A percentile compares a stretch with the other conserved stretches of the same genome.
Evolutionary conservation across 2,329 filamentous ascomycete genomes (phyloP).

Genomic region (Tolypocladium ophioglossoides): DNA sequence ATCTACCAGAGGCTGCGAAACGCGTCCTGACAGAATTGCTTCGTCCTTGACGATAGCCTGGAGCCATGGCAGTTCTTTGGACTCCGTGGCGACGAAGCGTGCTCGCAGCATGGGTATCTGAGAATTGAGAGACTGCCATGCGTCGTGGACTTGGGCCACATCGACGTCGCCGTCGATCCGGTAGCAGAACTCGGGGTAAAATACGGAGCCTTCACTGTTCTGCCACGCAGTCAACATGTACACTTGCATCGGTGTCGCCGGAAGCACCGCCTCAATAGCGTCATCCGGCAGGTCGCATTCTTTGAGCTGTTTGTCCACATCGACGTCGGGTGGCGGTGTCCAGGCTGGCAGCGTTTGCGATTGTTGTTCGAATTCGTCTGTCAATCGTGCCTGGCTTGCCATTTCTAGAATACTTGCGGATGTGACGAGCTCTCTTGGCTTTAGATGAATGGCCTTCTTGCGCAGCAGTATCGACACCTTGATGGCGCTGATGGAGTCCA

Average conservation of each 20-base stretch:
- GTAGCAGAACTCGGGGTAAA: slow-evolving; percentile 66
- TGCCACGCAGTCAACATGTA: slow-evolving; percentile 77
- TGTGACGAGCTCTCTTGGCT: slow-evolving; percentile 61
- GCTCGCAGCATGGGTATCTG: slow-evolving; percentile 60
- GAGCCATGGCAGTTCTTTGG: slow-evolving; percentile 40
- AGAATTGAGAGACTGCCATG: slow-evolving; percentile 51
- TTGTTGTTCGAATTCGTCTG: neutral
- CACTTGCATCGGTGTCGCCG: slow-evolving; percentile 64
- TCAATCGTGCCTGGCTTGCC: slow-evolving; percentile 22
- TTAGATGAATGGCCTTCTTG: slow-evolving; percentile 49
- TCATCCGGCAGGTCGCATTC: slow-evolving; percentile 27
- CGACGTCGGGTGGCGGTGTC: slow-evolving; percentile 24
- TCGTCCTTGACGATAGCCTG: slow-evolving; percentile 44
- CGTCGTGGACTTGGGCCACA: slow-evolving; percentile 31
- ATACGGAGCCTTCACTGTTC: slow-evolving; percentile 52
- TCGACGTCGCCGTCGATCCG: slow-evolving; percentile 29
- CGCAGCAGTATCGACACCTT: slow-evolving; percentile 65
- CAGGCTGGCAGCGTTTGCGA: slow-evolving; percentile 5
- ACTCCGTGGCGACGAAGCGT: slow-evolving; percentile 43
- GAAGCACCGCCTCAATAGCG: slow-evolving; percentile 48
- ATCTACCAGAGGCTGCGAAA: slow-evolving; percentile 12
- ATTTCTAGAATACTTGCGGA: slow-evolving; percentile 57
- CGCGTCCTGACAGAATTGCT: neutral
- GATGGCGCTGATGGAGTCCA: slow-evolving; percentile 88
- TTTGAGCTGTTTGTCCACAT: slow-evolving; percentile 26